Conservation (phyloP, 2,329 filamentous ascomycete species). For the Teratosphaeria epicoccoides region DNA sequence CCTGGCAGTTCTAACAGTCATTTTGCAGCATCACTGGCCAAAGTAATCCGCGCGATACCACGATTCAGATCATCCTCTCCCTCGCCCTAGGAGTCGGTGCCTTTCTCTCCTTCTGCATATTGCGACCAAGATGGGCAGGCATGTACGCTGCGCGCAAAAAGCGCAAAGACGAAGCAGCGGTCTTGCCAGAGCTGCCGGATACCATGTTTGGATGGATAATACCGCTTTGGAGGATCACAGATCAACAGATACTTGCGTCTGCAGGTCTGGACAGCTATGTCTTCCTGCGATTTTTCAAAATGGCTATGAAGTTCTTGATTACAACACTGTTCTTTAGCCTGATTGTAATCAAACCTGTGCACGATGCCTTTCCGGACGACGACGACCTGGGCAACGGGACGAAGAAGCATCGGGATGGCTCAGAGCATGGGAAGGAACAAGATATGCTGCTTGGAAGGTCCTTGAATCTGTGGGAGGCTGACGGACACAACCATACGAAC, state of each 20-base stretch:
- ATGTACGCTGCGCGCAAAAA: slow-evolving; percentile 79
- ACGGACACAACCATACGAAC: slow-evolving; percentile 4
- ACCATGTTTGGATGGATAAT: slow-evolving; percentile 91
- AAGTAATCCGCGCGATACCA: slow-evolving; percentile 35
- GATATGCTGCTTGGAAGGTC: background rate
- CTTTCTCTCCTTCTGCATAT: slow-evolving; percentile 65
- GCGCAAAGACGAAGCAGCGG: slow-evolving; percentile 43
- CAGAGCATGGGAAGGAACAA: background rate
- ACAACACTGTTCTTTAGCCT: slow-evolving; percentile 73
- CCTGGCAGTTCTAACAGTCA: slow-evolving; percentile 11
- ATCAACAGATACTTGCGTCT: slow-evolving; percentile 79
- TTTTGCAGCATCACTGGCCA: slow-evolving; percentile 20
- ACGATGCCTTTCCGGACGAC: slow-evolving; percentile 51
- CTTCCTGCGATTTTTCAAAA: slow-evolving; percentile 91
- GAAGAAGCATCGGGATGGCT: background rate
- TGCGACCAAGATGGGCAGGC: slow-evolving; percentile 83
- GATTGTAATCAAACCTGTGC: slow-evolving; percentile 74
- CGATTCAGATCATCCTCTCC: slow-evolving; percentile 61
- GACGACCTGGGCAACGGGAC: slow-evolving; percentile 8
- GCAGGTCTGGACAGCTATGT: slow-evolving; percentile 94
- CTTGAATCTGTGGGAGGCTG: slow-evolving; percentile 1
- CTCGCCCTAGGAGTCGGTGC: slow-evolving; percentile 57
- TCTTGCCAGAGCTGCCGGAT: slow-evolving; percentile 67
- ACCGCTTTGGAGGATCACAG: slow-evolving; percentile 69
- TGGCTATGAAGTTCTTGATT: slow-evolving; percentile 75